Evolutionary conservation across 176 grass and related monocot genomes (phyloP).

Genomic region (Saccharum spontaneum): DNA sequence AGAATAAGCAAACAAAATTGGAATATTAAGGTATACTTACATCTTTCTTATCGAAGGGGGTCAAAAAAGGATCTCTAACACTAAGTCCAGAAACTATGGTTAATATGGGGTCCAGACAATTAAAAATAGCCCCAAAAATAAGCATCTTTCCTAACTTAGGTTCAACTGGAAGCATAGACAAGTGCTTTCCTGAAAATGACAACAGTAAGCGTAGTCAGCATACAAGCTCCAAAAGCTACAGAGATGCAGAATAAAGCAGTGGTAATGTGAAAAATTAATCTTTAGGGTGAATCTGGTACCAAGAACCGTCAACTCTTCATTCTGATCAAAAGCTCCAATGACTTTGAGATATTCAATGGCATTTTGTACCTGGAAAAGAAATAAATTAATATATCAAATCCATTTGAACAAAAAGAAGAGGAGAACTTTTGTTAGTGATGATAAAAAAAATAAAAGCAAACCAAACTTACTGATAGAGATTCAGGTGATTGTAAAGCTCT

Average conservation of each 20-base stretch:
- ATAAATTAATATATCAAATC: constrained; percentile 27
- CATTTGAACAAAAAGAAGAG: background rate
- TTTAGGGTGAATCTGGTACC: constrained; percentile 41
- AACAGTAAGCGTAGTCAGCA: constrained; percentile 25
- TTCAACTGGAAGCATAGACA: constrained; percentile 97
- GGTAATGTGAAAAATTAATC: constrained; percentile 29
- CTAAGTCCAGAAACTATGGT: constrained; percentile 96
- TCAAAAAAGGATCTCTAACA: constrained; percentile 92
- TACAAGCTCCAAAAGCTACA: constrained; percentile 14
- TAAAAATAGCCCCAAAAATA: constrained; percentile 90
- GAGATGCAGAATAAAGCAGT: background rate
- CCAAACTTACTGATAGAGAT: constrained; percentile 67
- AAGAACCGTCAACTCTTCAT: constrained; percentile 92
- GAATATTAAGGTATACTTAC: background rate
- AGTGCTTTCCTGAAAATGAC: constrained; percentile 69
- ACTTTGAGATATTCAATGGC: constrained; percentile 96
- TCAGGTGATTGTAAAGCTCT: constrained; percentile 98
- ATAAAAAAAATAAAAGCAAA: constrained; percentile 10
- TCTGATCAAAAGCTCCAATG: constrained; percentile 92
- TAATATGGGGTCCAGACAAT: constrained; percentile 87
- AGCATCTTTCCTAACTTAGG: constrained; percentile 49
- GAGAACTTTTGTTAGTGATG: background rate
- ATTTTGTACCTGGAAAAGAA: constrained; percentile 83
- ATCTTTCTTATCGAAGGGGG: constrained; percentile 98
- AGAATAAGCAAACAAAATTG: background rate